Percentiles rank a stretch among this genome's conserved stretches.
phyloP scores from a whole-genome alignment of 2,329 filamentous ascomycete genomes.

The Emergomyces pasteurianus region DNA sequence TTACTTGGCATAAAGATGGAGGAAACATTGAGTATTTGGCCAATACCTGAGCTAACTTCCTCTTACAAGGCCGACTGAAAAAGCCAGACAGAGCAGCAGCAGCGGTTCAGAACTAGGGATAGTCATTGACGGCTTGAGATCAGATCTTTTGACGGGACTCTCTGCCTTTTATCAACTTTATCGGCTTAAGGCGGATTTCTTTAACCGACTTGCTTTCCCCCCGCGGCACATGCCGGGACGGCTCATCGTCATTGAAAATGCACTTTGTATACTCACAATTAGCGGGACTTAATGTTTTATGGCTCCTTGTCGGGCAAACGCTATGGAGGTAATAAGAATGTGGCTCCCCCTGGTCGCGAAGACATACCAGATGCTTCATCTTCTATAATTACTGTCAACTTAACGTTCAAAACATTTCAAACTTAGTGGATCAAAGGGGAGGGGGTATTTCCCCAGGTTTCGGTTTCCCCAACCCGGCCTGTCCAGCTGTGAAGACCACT shows the following conservation, averaged over 20 bases:
- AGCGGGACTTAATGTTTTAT: slow-evolving; percentile 16
- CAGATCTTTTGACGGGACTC: slow-evolving; percentile 14
- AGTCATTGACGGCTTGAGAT: no score
- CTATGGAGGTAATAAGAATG: not conserved
- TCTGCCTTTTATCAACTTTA: slow-evolving; percentile 5
- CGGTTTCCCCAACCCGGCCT: slow-evolving; percentile 34
- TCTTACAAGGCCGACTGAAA: slow-evolving; percentile 32
- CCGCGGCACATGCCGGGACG: slow-evolving; percentile 15
- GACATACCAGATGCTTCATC: slow-evolving; percentile 30
- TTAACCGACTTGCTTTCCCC: slow-evolving; percentile 11
- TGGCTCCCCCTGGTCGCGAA: not conserved
- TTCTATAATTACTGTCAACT: slow-evolving; percentile 41
- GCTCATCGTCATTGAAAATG: slow-evolving; percentile 25
- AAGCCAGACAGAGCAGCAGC: slow-evolving; percentile 39
- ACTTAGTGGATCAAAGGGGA: slow-evolving; percentile 18
- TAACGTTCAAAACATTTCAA: slow-evolving; percentile 26
- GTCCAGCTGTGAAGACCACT: slow-evolving; percentile 32
- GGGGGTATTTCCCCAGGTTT: slow-evolving; percentile 28
- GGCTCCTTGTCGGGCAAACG: not conserved
- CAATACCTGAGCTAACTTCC: not conserved
- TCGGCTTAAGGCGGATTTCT: not conserved
- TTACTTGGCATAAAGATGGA: not conserved
- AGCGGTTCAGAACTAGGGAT: no score
- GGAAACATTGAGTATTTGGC: not conserved
- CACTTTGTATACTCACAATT: slow-evolving; percentile 33